These are phyloP conservation scores for Pittosporum tobira DNA, from an alignment of 129 eudicot genomes.

Conservation along the genomic window DNA sequence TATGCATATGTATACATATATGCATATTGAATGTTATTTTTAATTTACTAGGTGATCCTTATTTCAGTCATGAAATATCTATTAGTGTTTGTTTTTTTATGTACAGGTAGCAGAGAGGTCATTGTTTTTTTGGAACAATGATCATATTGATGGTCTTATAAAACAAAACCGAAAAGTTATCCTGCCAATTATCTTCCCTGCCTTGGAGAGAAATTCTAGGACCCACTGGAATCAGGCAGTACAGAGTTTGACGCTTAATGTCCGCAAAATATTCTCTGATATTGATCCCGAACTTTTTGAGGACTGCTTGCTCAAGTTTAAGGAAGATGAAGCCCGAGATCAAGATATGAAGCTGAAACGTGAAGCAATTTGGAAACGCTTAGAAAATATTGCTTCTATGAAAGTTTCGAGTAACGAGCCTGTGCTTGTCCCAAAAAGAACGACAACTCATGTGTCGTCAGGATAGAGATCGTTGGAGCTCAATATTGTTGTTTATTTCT, in stretches of 20 bases:
- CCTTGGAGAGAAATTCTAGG: slow-evolving; percentile 61
- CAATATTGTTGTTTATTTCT: not conserved
- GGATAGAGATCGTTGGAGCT: slow-evolving; percentile 20
- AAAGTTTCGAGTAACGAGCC: slow-evolving; percentile 38
- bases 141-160: slow-evolving; percentile 67
- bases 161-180: slow-evolving; percentile 75
- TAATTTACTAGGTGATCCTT: too few species aligned
- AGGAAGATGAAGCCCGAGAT: slow-evolving; percentile 51
- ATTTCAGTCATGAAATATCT: not conserved
- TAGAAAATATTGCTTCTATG: slow-evolving; percentile 60
- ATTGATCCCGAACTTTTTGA: slow-evolving; percentile 59
- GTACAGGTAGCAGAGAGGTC: slow-evolving; percentile 83
- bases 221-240: slow-evolving; percentile 84
- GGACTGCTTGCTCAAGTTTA: slow-evolving; percentile 61
- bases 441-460: slow-evolving; percentile 16
- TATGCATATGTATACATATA: too few species aligned
- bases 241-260: slow-evolving; percentile 59
- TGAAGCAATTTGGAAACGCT: slow-evolving; percentile 59
- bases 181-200: slow-evolving; percentile 62
- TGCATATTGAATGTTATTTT: too few species aligned
- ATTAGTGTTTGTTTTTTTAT: not conserved
- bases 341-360: slow-evolving; percentile 43
- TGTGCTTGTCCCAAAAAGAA: slow-evolving; percentile 29
- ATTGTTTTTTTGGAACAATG: slow-evolving; percentile 75
- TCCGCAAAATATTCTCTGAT: slow-evolving; percentile 63